Percentiles rank a stretch among this genome's conserved stretches.
These are phyloP conservation scores for Sinapis alba DNA, from an alignment of 441 rosid species.

Conservation along the genomic window DNA sequence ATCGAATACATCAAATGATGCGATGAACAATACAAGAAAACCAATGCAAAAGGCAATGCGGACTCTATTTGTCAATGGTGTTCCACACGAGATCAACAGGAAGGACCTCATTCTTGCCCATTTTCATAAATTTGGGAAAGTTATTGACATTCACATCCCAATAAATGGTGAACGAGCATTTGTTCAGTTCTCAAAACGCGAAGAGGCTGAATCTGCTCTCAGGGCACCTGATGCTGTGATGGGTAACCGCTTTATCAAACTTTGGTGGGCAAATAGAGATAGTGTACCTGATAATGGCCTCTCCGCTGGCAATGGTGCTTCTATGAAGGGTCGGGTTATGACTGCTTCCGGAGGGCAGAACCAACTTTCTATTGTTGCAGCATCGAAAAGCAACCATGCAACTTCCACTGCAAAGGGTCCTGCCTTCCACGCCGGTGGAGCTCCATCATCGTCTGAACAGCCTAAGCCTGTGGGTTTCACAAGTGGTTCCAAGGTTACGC, in stretches of 20 bases:
- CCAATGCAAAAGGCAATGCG: constrained; percentile 84
- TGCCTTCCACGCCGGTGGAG: constrained; percentile 45
- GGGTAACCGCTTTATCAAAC: constrained; percentile 99
- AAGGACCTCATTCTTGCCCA: constrained; percentile 88
- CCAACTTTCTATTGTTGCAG: constrained; percentile 47
- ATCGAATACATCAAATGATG: constrained; percentile 49
- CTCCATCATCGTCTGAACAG: constrained; percentile 52
- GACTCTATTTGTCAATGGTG: constrained; percentile 84
- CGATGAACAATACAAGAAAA: constrained; percentile 51
- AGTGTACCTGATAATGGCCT: constrained; percentile 67
- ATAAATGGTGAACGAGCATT: constrained; percentile 83
- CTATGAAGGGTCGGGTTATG: constrained; percentile 48
- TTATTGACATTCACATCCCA: constrained; percentile 90
- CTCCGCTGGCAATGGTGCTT: constrained; percentile 46
- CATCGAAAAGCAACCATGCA: constrained; percentile 59
- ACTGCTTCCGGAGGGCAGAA: constrained; percentile 47
- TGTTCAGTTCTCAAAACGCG: constrained; percentile 93
- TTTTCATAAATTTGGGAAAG: constrained; percentile 91
- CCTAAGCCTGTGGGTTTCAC: constrained; percentile 45
- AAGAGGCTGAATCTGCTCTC: constrained; percentile 98
- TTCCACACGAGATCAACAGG: constrained; percentile 81
- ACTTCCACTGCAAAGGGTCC: constrained; percentile 48
- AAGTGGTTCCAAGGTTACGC: constrained; percentile 61
- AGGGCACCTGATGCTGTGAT: constrained; percentile 99
- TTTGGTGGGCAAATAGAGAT: constrained; percentile 99